These are phyloP conservation scores for Vigna reflexopilosa DNA, from an alignment of 306 rosid genomes.

Conservation along the genomic window DNA sequence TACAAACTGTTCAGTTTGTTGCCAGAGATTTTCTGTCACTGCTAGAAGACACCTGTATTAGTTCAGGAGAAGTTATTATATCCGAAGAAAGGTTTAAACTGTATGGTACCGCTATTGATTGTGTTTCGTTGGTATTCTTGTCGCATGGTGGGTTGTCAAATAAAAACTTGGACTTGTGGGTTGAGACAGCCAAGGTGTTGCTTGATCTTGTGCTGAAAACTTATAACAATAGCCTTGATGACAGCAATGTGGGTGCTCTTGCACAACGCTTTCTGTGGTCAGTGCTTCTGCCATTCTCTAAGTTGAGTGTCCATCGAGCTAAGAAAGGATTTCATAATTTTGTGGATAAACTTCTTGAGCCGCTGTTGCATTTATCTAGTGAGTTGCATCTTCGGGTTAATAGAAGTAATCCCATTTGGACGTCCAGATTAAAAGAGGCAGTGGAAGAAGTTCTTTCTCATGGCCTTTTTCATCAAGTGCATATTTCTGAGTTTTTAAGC, in stretches of 20 bases:
- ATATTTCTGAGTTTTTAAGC: conserved; percentile 78
- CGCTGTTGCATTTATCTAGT: conserved; percentile 66
- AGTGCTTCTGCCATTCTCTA: conserved; percentile 85
- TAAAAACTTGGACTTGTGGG: conserved; percentile 79
- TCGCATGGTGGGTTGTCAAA: conserved; percentile 76
- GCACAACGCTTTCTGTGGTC: conserved; percentile 59
- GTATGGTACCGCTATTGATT: conserved; percentile 63
- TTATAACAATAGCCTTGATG: conserved; percentile 53
- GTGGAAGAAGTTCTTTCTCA: conserved; percentile 78
- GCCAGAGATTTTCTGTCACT: conserved; percentile 59
- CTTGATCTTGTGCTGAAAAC: conserved; percentile 67
- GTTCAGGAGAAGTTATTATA: conserved; percentile 43
- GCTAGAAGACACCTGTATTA: conserved; percentile 41
- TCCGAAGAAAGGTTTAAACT: conserved; percentile 55
- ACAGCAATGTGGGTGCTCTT: conserved; percentile 54
- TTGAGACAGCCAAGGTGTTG: conserved; percentile 57
- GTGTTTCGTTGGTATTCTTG: conserved; percentile 75
- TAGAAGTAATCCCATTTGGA: conserved; percentile 54
- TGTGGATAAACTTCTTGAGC: conserved; percentile 82
- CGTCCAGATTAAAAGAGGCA: conserved; percentile 53
- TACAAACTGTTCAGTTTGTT: conserved; percentile 60
- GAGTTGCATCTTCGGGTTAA: conserved; percentile 58
- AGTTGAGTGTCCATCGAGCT: conserved; percentile 67
- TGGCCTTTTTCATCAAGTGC: conserved; percentile 78
- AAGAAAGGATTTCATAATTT: conserved; percentile 76